These are phyloP conservation scores for Tolypocladium guangdongense DNA, from an alignment of 2,329 filamentous ascomycete genomes.

Conservation along the genomic window DNA sequence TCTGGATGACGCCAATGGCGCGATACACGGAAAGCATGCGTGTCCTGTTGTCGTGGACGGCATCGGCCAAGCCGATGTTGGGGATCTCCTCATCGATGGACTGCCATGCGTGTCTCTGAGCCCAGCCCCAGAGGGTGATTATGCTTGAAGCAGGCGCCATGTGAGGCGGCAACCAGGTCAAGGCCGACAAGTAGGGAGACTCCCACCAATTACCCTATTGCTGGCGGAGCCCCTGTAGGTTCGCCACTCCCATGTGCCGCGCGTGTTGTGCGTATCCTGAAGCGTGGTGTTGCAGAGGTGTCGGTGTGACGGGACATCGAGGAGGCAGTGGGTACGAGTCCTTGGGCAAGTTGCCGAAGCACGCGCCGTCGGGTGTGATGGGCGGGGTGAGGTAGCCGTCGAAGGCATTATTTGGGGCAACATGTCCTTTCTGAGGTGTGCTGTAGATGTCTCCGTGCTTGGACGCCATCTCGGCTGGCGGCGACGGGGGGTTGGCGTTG, in stretches of 20 bases:
- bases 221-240: slow-evolving; percentile 31
- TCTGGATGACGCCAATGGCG: not conserved
- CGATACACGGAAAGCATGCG: not conserved
- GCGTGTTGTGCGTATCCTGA: slow-evolving; percentile 19
- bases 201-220: slow-evolving; percentile 20
- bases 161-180: not conserved
- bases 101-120: not conserved
- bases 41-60: not conserved
- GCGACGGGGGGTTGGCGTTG: slow-evolving; percentile 44
- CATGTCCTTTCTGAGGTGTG: slow-evolving; percentile 69
- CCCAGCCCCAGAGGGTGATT: slow-evolving; percentile 3
- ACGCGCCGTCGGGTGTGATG: slow-evolving; percentile 66
- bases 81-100: slow-evolving; percentile 1
- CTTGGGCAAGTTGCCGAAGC: slow-evolving; percentile 37
- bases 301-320: slow-evolving; percentile 52
- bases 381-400: slow-evolving; percentile 77
- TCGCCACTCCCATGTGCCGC: slow-evolving; percentile 26
- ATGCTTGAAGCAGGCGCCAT: slow-evolving; percentile 3
- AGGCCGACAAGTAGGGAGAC: not conserved
- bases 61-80: not conserved
- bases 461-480: slow-evolving; percentile 40
- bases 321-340: slow-evolving; percentile 37
- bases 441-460: slow-evolving; percentile 55
- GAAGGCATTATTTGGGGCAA: slow-evolving; percentile 47
- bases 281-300: slow-evolving; percentile 35